Conservation (phyloP, 768 basidiomycete genomes). For the Auricularia heimuer region DNA sequence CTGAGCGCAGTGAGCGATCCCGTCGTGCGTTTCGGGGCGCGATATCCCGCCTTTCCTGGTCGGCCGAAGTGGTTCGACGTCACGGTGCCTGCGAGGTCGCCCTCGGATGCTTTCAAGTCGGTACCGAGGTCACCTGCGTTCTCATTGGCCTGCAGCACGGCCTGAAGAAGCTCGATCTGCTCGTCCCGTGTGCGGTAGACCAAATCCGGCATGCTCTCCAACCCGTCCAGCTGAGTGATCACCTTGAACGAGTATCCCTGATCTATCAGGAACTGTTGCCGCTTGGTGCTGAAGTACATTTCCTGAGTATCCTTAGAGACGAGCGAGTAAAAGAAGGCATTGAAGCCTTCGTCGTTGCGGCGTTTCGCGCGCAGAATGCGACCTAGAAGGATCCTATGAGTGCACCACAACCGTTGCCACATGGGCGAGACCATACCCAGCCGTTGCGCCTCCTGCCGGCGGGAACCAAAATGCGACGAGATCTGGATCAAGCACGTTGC, state of each 20-base stretch:
- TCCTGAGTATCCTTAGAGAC: slow-evolving; percentile 99
- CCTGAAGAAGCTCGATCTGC: slow-evolving; percentile 93
- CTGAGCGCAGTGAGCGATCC: slow-evolving; percentile 77
- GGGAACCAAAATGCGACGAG: slow-evolving; percentile 96
- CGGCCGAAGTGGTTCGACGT: slow-evolving; percentile 15
- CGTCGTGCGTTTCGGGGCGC: slow-evolving; percentile 63
- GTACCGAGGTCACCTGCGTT: slow-evolving; percentile 80
- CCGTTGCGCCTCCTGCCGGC: slow-evolving; percentile 94
- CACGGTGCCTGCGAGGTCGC: slow-evolving; percentile 17
- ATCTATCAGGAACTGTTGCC: slow-evolving; percentile 97
- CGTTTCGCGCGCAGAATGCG: slow-evolving; percentile 96
- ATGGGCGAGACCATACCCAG: slow-evolving; percentile 46
- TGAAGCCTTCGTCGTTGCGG: slow-evolving; percentile 98
- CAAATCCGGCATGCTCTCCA: slow-evolving; percentile 74
- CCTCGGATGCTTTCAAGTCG: slow-evolving; percentile 42
- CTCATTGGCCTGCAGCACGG: slow-evolving; percentile 85
- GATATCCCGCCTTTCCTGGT: slow-evolving; percentile 42
- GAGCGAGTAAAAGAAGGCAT: slow-evolving; percentile 98
- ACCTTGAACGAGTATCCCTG: slow-evolving; percentile 99
- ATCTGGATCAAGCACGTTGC: slow-evolving; percentile 99
- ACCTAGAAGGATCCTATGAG: slow-evolving; percentile 35
- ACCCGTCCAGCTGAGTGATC: slow-evolving; percentile 92
- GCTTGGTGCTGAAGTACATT: slow-evolving; percentile 99
- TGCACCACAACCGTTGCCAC: neutral
- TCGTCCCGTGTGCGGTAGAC: slow-evolving; percentile 88